Conservation (phyloP, 495 filamentous ascomycete species). For the Tetracladium marchalianum region DNA sequence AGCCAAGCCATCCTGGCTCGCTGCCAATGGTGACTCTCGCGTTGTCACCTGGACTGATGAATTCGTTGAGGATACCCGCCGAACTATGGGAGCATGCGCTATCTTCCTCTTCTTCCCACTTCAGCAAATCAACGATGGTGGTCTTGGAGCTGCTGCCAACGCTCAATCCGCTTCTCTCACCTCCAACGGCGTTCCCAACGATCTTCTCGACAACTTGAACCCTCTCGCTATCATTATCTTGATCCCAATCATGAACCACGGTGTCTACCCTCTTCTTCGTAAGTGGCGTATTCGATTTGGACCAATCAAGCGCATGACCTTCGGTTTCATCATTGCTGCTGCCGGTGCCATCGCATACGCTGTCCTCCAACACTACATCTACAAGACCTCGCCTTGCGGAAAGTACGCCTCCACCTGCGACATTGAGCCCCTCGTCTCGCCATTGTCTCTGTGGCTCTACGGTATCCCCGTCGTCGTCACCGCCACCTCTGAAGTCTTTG, state of each 20-base stretch:
- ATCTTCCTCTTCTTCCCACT: constrained; percentile 50
- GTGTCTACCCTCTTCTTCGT: constrained; percentile 59
- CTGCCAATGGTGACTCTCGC: constrained; percentile 33
- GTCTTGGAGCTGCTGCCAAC: constrained; percentile 32
- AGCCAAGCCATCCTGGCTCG: constrained; percentile 45
- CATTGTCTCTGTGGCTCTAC: constrained; percentile 29
- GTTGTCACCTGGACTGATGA: constrained; percentile 32
- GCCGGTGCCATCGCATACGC: constrained; percentile 52
- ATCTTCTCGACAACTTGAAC: constrained; percentile 64
- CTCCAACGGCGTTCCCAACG: constrained; percentile 57
- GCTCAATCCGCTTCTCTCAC: constrained; percentile 52
- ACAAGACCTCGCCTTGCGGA: constrained; percentile 43
- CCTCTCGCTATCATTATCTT: constrained; percentile 63
- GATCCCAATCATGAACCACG: constrained; percentile 58
- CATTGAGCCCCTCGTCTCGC: constrained; percentile 33
- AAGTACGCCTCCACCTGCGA: constrained; percentile 29
- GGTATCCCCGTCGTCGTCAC: constrained; percentile 32
- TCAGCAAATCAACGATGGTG: constrained; percentile 47
- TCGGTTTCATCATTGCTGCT: constrained; percentile 61
- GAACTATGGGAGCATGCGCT: constrained; percentile 40
- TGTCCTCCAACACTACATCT: constrained; percentile 64
- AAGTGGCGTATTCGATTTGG: constrained; percentile 50
- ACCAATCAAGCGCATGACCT: constrained; percentile 62
- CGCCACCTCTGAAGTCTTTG: constrained; percentile 56
- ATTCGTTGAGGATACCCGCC: constrained; percentile 41